phyloP scores from a whole-genome alignment of 139 green algal genomes.

The Chlamydomonas sphaeroides region DNA sequence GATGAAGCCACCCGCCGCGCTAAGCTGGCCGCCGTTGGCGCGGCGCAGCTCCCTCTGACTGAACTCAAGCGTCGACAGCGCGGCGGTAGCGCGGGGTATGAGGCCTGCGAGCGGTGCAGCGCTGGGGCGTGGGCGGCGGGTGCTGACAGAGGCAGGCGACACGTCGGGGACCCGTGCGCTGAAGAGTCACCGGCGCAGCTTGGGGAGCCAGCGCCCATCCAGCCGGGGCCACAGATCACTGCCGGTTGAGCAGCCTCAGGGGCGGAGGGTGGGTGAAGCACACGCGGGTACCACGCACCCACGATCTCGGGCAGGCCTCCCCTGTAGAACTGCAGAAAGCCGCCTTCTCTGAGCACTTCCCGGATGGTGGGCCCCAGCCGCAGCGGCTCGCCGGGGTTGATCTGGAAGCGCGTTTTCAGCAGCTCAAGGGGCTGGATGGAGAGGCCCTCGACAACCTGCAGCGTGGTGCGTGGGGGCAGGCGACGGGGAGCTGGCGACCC shows the following conservation, averaged over 20 bases:
- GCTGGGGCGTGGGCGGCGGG: neutral
- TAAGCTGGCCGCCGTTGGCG: constrained; percentile 39
- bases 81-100: constrained; percentile 52
- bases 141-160: neutral
- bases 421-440: constrained; percentile 58
- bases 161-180: neutral
- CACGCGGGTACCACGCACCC: constrained; percentile 34
- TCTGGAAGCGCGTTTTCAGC: constrained; percentile 59
- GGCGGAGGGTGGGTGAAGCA: too few relatives aligned
- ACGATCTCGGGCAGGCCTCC: constrained; percentile 58
- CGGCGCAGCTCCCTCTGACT: constrained; percentile 36
- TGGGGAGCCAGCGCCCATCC: too few relatives aligned
- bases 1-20: constrained; percentile 34
- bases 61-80: constrained; percentile 66
- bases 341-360: constrained; percentile 48
- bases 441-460: constrained; percentile 41
- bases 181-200: too few relatives aligned
- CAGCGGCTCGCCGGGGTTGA: constrained; percentile 44
- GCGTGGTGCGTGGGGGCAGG: too few relatives aligned
- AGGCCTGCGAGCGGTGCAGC: constrained; percentile 7
- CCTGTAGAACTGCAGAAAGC: constrained; percentile 58
- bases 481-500: too few relatives aligned
- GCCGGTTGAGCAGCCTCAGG: too few relatives aligned
- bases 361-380: constrained; percentile 42
- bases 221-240: too few relatives aligned